Percentiles rank a stretch among this genome's conserved stretches.
Evolutionary conservation across 805 yeast genomes (phyloP).

Genomic region (Metschnikowia anglica): DNA sequence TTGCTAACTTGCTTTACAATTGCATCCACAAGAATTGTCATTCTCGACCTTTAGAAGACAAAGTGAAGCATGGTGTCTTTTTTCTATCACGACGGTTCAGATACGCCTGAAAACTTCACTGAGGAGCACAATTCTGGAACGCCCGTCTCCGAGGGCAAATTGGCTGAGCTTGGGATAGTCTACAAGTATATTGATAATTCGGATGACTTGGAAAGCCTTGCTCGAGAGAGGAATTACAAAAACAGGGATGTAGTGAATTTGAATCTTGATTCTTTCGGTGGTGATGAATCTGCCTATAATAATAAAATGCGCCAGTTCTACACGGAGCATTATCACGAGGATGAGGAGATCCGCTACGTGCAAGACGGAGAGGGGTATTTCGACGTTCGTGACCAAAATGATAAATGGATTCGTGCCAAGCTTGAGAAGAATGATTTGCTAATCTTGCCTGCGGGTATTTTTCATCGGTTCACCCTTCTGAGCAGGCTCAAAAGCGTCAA

Average conservation of each 20-base stretch:
- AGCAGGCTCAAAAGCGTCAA: constrained; percentile 55
- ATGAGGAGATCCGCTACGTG: constrained; percentile 92
- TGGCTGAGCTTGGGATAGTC: constrained; percentile 65
- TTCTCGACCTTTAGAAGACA: neutral
- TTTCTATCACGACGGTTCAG: constrained; percentile 66
- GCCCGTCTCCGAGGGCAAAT: constrained; percentile 47
- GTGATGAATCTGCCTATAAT: constrained; percentile 53
- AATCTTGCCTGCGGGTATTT: constrained; percentile 87
- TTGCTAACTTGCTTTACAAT: neutral
- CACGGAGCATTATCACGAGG: constrained; percentile 90
- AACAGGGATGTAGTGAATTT: constrained; percentile 74
- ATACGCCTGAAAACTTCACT: constrained; percentile 55
- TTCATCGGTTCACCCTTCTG: constrained; percentile 86
- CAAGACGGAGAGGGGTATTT: constrained; percentile 89
- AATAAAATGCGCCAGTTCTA: constrained; percentile 69
- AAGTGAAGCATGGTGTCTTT: constrained; percentile 33
- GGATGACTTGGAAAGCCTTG: constrained; percentile 63
- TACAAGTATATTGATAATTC: constrained; percentile 52
- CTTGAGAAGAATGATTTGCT: constrained; percentile 64
- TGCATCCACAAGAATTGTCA: neutral
- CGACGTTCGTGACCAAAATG: constrained; percentile 68
- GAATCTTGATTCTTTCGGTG: constrained; percentile 59
- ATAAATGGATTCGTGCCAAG: constrained; percentile 74
- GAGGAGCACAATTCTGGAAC: constrained; percentile 72
- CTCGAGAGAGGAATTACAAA: constrained; percentile 68